Percentiles rank a stretch among this genome's conserved stretches.
These are phyloP conservation scores for Lotus japonicus DNA, from an alignment of 306 rosid species.

Conservation along the genomic window DNA sequence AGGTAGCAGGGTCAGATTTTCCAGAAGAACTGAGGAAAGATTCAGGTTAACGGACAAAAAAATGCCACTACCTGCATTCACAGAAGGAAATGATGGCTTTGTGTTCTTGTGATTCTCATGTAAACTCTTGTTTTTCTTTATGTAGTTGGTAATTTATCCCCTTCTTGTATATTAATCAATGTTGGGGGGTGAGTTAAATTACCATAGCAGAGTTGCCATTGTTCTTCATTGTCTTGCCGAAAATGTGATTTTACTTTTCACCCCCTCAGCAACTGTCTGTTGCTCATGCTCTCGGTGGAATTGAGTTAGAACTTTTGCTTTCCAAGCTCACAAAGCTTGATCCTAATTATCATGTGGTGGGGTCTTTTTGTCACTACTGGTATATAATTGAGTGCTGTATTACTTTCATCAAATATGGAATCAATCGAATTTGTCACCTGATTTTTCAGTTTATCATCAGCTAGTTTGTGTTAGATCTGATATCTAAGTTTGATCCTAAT, in stretches of 20 bases:
- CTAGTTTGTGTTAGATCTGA: background rate
- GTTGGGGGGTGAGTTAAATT: slow-evolving; percentile 35
- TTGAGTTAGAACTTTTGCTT: slow-evolving; percentile 13
- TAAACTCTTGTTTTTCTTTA: slow-evolving; percentile 23
- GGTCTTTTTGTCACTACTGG: background rate
- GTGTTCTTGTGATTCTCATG: slow-evolving; percentile 23
- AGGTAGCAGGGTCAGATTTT: slow-evolving; percentile 47
- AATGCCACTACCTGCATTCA: slow-evolving; percentile 7
- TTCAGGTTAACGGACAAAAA: slow-evolving; percentile 24
- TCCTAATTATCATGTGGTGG: background rate
- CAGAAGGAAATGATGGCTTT: slow-evolving; percentile 4
- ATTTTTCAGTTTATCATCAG: background rate
- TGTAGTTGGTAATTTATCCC: slow-evolving; percentile 31
- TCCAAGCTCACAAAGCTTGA: background rate
- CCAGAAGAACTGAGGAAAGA: slow-evolving; percentile 36
- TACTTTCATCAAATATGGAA: background rate
- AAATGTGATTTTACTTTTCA: slow-evolving; percentile 14
- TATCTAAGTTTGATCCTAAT: background rate
- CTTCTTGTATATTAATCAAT: slow-evolving; percentile 38
- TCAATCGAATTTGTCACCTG: background rate
- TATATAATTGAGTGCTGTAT: background rate
- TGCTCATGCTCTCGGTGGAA: background rate
- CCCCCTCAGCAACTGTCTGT: slow-evolving; percentile 18
- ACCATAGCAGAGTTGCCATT: slow-evolving; percentile 5
- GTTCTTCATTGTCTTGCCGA: slow-evolving; percentile 18